A percentile compares a stretch with the other conserved stretches of the same genome.
Conservation (phyloP, 345 rosid species). For the Aegle marmelos region DNA sequence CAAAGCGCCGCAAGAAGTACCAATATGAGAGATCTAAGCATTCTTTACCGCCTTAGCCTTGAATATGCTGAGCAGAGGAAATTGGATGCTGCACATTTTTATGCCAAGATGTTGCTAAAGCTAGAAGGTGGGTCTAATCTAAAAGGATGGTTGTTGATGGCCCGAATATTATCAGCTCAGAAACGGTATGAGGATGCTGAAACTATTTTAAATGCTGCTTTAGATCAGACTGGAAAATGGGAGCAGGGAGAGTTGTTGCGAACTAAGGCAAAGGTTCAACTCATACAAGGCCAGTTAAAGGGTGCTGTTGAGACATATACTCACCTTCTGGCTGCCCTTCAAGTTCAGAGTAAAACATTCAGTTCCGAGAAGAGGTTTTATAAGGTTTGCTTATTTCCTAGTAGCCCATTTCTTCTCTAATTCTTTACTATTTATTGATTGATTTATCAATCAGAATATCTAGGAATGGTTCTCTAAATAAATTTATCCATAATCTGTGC, state of each 20-base stretch:
- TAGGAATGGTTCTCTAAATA: not conserved
- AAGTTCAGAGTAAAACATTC: constrained; percentile 61
- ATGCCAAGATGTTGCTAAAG: constrained; percentile 45
- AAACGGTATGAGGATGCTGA: constrained; percentile 59
- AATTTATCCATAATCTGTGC: not conserved
- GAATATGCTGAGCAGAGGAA: constrained; percentile 82
- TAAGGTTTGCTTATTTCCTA: constrained; percentile 38
- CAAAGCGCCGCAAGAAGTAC: constrained; percentile 50
- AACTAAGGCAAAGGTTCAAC: constrained; percentile 68
- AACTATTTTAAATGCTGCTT: constrained; percentile 50
- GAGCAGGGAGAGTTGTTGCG: constrained; percentile 81
- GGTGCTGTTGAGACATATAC: constrained; percentile 60
- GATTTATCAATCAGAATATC: not conserved
- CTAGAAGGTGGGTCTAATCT: constrained; percentile 56
- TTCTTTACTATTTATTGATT: not conserved
- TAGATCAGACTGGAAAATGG: constrained; percentile 76
- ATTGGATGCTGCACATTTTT: constrained; percentile 50
- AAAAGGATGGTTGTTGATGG: constrained; percentile 68
- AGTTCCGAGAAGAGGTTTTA: constrained; percentile 38
- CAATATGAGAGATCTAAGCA: constrained; percentile 39
- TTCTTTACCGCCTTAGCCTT: constrained; percentile 57
- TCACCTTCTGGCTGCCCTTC: constrained; percentile 72
- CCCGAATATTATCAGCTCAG: constrained; percentile 75
- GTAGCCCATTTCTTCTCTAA: not conserved
- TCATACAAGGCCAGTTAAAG: constrained; percentile 58